Evolutionary conservation across 139 green algal species (phyloP).

Genomic region (Tetradesmus lagerheimii): DNA sequence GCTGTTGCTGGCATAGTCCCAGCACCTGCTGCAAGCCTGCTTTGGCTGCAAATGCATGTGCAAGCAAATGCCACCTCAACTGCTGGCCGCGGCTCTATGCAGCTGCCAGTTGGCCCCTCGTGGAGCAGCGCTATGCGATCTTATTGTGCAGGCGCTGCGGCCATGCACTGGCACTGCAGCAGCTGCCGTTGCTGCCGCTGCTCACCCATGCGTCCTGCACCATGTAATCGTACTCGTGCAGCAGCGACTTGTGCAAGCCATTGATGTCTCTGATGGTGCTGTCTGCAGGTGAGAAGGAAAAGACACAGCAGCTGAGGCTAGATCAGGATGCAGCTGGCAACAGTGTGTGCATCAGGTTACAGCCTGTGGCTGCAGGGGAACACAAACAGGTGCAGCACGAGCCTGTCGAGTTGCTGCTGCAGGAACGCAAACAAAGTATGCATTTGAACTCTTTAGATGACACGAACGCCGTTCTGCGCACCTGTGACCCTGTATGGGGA

Average conservation of each 20-base stretch:
- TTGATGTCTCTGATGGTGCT: conserved; percentile 28
- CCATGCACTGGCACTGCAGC: no score
- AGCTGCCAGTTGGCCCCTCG: neutral
- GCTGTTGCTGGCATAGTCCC: neutral
- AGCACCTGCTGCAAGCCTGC: neutral
- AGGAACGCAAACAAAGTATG: neutral
- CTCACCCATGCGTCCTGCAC: conserved; percentile 63
- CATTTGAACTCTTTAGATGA: neutral
- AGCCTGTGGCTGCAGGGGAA: neutral
- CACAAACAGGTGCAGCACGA: neutral
- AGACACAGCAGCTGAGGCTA: neutral
- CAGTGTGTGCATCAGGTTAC: neutral
- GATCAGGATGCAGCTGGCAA: neutral
- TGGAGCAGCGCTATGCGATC: neutral
- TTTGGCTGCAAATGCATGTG: neutral
- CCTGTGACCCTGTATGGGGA: neutral
- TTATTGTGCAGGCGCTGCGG: neutral
- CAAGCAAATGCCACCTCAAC: neutral
- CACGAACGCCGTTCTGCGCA: neutral
- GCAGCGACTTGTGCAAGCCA: conserved; percentile 49
- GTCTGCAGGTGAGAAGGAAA: neutral
- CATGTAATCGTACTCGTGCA: conserved; percentile 66
- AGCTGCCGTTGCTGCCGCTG: neutral
- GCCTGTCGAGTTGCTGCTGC: neutral
- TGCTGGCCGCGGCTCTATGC: neutral